Evolutionary conservation across 352 stramenopile species (phyloP).

Genomic region (Blastocystis sp.): DNA sequence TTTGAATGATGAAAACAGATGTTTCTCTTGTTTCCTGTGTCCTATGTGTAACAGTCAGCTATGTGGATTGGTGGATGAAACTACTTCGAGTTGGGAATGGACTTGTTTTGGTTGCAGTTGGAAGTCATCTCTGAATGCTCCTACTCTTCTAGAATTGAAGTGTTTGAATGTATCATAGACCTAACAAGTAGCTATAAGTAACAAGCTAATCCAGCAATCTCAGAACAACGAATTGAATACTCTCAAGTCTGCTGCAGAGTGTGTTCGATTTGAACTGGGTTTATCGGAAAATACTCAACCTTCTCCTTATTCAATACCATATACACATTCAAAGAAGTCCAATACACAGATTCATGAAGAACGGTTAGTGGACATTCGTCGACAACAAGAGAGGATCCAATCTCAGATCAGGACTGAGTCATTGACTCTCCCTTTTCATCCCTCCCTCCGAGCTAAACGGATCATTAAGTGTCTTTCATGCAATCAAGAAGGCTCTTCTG

Average conservation of each 20-base stretch:
- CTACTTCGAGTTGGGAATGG: neutral
- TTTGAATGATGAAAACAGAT: neutral
- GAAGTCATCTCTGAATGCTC: neutral
- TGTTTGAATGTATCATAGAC: too few relatives aligned
- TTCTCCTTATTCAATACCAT: neutral
- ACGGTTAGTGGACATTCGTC: too few relatives aligned
- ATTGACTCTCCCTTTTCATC: neutral
- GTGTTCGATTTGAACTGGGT: neutral
- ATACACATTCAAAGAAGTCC: too few relatives aligned
- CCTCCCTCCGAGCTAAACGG: neutral
- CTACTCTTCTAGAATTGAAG: neutral
- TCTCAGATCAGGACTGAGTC: too few relatives aligned
- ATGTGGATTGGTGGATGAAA: neutral
- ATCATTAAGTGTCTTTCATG: neutral
- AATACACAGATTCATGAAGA: too few relatives aligned
- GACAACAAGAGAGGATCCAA: too few relatives aligned
- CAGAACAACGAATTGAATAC: too few relatives aligned
- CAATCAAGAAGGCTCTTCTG: neutral
- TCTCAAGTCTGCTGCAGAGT: neutral
- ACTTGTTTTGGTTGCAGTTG: constrained; percentile 27
- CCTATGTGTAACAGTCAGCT: neutral
- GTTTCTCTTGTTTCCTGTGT: constrained; percentile 16
- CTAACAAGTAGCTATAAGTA: too few relatives aligned
- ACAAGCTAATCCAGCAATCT: too few relatives aligned
- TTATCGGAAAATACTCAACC: neutral